A percentile compares a stretch with the other conserved stretches of the same genome.
Evolutionary conservation across 139 green algal genomes (phyloP).

Genomic region (Chlamydomonas urium): DNA sequence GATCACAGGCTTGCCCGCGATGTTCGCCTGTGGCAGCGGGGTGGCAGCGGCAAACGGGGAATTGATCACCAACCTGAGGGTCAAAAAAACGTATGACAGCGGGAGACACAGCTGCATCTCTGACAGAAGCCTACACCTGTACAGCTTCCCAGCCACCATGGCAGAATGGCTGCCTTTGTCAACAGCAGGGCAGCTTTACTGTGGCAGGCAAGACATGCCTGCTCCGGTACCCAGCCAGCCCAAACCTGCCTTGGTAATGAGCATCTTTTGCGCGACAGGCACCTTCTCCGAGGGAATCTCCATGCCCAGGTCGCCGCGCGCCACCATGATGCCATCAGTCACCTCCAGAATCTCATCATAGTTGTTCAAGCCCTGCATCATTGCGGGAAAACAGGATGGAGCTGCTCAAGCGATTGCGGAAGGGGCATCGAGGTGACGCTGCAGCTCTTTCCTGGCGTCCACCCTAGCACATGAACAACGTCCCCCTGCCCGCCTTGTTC

Average conservation of each 20-base stretch:
- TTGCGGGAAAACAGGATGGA: not conserved
- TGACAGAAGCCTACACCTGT: no score
- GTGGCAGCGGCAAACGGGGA: no score
- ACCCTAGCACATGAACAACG: no score
- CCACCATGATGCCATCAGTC: slow-evolving; percentile 77
- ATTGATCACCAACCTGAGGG: slow-evolving; percentile 66
- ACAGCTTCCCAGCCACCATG: no score
- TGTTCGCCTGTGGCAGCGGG: slow-evolving; percentile 71
- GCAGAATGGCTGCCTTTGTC: no score
- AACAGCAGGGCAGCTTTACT: no score
- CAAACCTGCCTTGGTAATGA: slow-evolving; percentile 71
- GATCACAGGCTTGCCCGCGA: slow-evolving; percentile 61
- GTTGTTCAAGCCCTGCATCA: slow-evolving; percentile 51
- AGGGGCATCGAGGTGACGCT: not conserved
- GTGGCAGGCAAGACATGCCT: slow-evolving; percentile 55
- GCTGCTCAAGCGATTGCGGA: not conserved
- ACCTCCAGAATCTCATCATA: slow-evolving; percentile 64
- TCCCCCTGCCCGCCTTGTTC: no score
- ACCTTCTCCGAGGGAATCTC: slow-evolving; percentile 62
- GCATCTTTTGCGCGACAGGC: slow-evolving; percentile 62
- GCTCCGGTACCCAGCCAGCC: no score
- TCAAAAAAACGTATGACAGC: slow-evolving; percentile 26
- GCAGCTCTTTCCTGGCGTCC: no score
- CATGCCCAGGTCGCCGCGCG: slow-evolving; percentile 73
- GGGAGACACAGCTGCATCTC: slow-evolving; percentile 13